Evolutionary conservation across 495 filamentous ascomycete genomes (phyloP), one percentile per base, ranked within the genome.

Genomic region (Pyrenula aspistea): DNA sequence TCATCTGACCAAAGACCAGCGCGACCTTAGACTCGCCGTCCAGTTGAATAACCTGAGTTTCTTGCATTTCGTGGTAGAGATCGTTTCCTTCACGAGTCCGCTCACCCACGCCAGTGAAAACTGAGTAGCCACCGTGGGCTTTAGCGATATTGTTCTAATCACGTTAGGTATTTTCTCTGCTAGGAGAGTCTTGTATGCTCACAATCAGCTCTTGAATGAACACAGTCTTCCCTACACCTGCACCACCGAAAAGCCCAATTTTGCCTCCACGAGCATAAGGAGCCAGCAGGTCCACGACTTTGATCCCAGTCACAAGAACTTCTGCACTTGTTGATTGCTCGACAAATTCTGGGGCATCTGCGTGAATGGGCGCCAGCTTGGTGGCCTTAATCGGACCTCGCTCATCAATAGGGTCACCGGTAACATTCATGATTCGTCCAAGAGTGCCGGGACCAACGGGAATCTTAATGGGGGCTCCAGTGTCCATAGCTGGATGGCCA

Each of bases 31-130:
- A 98, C 67, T 95, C 91, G 77, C 93, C 93, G 61, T 98, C 93
- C 60, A 98, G 89, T 75, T 98, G 81, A 78, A 98, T 98, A 83
- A 98, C 93, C 78, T 85, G 84, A 69, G 93, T 98, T 81, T 98
- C 91, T 82, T 98, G 93, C 93, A 98, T 98, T 87, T 98, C 93
- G 81, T 98, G 94, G 87, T 98, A 98, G 83, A 98, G 78, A 86
- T 98, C 93, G 85, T 98, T 98, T 85, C 93, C 93, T 85, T 98
- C 93, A 87, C 93, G 93, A 69, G 93, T 98, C 81, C 93, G 93
- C 87, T 98, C 93, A 68, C 93, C 93, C 76, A 98, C 93, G 90
- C 93, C 93, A 72, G 89, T 95, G 86, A 98, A 98, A 68, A 98
- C 94, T 62, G 93, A 98, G 87, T 94, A 98, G 92, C 93, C 93